Base-by-base conservation (phyloP, 495 filamentous ascomycete genomes). In the Penicillium dipodomyicola region DNA sequence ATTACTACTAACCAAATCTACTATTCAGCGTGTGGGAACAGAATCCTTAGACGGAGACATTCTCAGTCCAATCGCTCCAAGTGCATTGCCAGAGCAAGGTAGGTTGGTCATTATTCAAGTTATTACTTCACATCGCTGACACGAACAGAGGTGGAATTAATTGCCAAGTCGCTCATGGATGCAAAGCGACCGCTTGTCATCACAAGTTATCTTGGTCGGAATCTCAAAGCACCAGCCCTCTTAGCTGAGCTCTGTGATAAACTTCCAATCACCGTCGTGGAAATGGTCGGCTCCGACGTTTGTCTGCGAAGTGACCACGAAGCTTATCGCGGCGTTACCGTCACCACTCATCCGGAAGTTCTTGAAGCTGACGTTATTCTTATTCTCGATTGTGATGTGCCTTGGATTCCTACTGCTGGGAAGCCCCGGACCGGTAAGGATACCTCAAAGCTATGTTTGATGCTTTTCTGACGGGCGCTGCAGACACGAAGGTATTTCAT, bases 201-300 rank as follows among this genome's bases (percentile, higher is more conserved):
- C 32, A 90, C 87, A 0, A 88, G 90, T 0, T 96, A 92, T 67
- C 79, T 73, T 27, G 92, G 92, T 4, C 80, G 92, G 39, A 89
- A 90, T 48, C 84, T 85, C 58, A 70, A 74, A 9, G 73, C 85
- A 4, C 82, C 88, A 12, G 69, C 65, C 9, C 86, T 84, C 23
- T 68, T 96, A 48, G 88, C 93, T 5, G 81, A 84, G 50, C 71
- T 96, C n/a, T 88, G 89, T 20, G 78, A 94, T 65, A 83, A 76
- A 3, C 77, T 96, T 20, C 90, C 90, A 1, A 68, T 96, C 29
- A 75, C 89, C 8, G 89, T 96, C 15, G 75, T 96, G 6, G 92
- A 96, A 67, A 89, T 89, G 4, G 87, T 87, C 22, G 91, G 90
- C 29, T 89, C 88, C 58, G 92, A 96, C 67, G 89, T 96, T 87